Evolutionary conservation across 208 protist species (phyloP), one percentile per base, ranked within the genome.

Genomic region (Naegleria gruberi): DNA sequence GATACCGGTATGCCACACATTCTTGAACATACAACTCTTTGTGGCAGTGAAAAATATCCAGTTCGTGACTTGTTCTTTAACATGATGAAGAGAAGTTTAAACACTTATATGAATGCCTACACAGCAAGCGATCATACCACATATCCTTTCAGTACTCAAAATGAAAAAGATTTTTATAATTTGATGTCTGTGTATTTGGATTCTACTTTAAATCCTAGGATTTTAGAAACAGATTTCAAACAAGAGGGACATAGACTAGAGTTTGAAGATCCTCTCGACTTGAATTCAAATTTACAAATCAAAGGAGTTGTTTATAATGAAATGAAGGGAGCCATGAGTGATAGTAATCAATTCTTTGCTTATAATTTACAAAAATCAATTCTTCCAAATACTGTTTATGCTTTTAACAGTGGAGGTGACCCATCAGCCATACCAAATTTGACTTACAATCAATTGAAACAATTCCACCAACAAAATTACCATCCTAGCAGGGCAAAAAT

Each of bases 21-120:
- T 37, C 93, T 99, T 87, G 97, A 99, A 93, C 98, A 99, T 94
- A 99, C 97, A 3, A 95, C 95, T 23, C 92, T 99, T 34, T 99
- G 98, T 93, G 98, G 98, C 34, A 98, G 96, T 73, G 90, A 95
- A 34, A 97, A 98, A 92, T 99, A 98, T 92, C 97, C 97, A 17
- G 96, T 99, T 7, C n/a, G 93, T 19, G 94, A 96, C 73, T 92
- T 93, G n/a, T 96, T 96, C 81, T 93, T 96, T 51, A 94, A 96
- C 41, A 94, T 96, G 93, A 77, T 95, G 34, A 96, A 96, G 51
- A 73, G 86, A 43, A 46, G 40, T 26, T 37, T 89, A 46, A 89
- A 89, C 15, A 89, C 86, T 40, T 89, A 89, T 37, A 89, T 89
- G 77, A 91, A 91, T 77, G 90, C 90, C 40, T 88, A 40, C 8